Conservation (phyloP, 805 yeast species). For the Pichia rugopelliculosa region DNA sequence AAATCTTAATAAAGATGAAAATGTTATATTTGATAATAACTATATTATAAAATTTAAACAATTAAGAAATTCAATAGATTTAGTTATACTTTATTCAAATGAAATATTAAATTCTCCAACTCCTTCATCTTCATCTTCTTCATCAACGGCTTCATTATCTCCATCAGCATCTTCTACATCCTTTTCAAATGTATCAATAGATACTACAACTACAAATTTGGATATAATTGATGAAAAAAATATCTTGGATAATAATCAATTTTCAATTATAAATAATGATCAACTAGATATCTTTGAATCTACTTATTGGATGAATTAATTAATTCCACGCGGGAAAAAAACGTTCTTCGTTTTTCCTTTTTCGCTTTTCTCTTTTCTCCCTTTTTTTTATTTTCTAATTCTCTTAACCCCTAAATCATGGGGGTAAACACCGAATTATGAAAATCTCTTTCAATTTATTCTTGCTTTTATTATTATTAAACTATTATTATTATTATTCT, state of each 20-base stretch:
- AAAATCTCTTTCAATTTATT: no score
- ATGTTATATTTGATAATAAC: background rate
- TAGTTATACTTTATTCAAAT: slow-evolving; percentile 7
- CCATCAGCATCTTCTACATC: background rate
- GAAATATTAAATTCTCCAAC: slow-evolving; percentile 1
- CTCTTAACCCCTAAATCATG: no score
- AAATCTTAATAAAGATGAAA: background rate
- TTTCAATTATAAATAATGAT: background rate
- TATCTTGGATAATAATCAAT: background rate
- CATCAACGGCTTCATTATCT: background rate
- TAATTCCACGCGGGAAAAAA: no score
- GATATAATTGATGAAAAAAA: background rate
- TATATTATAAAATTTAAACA: background rate
- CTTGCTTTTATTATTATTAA: no score
- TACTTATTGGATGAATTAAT: background rate
- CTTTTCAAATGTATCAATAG: background rate
- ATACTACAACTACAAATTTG: background rate
- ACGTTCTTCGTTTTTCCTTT: no score
- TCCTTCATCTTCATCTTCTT: slow-evolving; percentile 2
- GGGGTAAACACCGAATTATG: no score
- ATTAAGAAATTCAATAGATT: slow-evolving; percentile 3
- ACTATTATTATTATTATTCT: no score
- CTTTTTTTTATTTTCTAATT: no score
- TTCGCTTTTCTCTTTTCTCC: no score
- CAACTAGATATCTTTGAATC: background rate